A percentile compares a stretch with the other conserved stretches of the same genome.
phyloP scores from a whole-genome alignment of 345 rosid genomes.

The Hibiscus mutabilis region DNA sequence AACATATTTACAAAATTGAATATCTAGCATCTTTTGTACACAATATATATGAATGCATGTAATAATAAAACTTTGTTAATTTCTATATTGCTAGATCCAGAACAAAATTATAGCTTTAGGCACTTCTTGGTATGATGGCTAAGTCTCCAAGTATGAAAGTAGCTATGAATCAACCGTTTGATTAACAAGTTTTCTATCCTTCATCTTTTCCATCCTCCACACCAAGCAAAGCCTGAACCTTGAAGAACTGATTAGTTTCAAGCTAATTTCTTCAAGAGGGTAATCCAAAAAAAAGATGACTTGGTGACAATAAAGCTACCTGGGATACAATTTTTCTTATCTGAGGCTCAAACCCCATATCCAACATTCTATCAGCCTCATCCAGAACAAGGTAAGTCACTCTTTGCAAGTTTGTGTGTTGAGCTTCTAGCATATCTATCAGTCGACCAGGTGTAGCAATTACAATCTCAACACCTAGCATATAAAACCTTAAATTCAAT shows the following conservation, averaged over 20 bases:
- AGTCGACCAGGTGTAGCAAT: conserved; percentile 98
- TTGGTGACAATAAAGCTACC: conserved; percentile 27
- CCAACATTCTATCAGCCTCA: conserved; percentile 97
- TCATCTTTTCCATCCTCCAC: too few relatives aligned
- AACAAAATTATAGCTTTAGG: not conserved
- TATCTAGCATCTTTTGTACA: not conserved
- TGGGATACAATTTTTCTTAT: conserved; percentile 83
- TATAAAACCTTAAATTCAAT: conserved; percentile 10
- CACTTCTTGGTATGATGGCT: too few relatives aligned
- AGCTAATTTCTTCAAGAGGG: not conserved
- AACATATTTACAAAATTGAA: not conserved
- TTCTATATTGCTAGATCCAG: not conserved
- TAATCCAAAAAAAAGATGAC: not conserved
- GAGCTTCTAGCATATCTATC: conserved; percentile 90
- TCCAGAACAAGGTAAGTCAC: conserved; percentile 94
- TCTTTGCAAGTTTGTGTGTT: conserved; percentile 68
- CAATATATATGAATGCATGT: not conserved
- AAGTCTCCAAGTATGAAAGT: too few relatives aligned
- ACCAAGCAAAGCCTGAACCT: not conserved
- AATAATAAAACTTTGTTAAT: not conserved
- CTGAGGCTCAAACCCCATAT: conserved; percentile 99
- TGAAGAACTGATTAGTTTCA: not conserved
- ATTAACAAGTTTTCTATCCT: too few relatives aligned
- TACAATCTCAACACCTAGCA: conserved; percentile 85
- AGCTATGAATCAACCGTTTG: too few relatives aligned